Percentiles rank a stretch among this genome's conserved stretches.
phyloP scores from a whole-genome alignment of 2,329 filamentous ascomycete genomes.

The Talaromyces sp. region DNA sequence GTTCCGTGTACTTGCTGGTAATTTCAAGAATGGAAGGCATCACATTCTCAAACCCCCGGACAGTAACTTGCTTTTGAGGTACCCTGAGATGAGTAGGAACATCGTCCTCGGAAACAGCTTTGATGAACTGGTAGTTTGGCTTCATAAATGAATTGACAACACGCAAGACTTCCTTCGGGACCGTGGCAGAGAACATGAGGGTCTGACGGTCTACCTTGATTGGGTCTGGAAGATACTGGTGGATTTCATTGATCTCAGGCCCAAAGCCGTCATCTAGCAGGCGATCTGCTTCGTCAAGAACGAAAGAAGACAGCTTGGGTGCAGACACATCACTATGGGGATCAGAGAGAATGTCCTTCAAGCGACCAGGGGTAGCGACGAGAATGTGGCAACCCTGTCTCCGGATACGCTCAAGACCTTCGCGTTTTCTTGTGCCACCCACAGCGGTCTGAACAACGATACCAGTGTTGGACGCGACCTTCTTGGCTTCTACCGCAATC shows the following conservation, averaged over 20 bases:
- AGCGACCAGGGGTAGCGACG: slow-evolving; percentile 82
- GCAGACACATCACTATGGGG: slow-evolving; percentile 58
- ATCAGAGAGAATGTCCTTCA: slow-evolving; percentile 76
- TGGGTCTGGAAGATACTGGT: slow-evolving; percentile 58
- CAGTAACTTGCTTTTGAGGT: slow-evolving; percentile 68
- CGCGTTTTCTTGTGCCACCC: slow-evolving; percentile 75
- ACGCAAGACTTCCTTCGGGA: slow-evolving; percentile 74
- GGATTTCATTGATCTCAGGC: slow-evolving; percentile 59
- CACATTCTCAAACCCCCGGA: slow-evolving; percentile 67
- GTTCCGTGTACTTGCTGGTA: slow-evolving; percentile 53
- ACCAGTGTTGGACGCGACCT: slow-evolving; percentile 60
- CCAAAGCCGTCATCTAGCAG: slow-evolving; percentile 65
- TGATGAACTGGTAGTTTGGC: slow-evolving; percentile 78
- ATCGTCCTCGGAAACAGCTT: slow-evolving; percentile 80
- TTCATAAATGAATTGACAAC: slow-evolving; percentile 77
- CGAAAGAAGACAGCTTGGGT: slow-evolving; percentile 53
- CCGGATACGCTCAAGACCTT: slow-evolving; percentile 64
- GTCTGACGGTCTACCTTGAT: slow-evolving; percentile 70
- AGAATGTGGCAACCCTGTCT: slow-evolving; percentile 78
- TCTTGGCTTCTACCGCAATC: slow-evolving; percentile 66
- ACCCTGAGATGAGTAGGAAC: slow-evolving; percentile 78
- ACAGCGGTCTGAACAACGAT: slow-evolving; percentile 75
- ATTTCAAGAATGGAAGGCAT: slow-evolving; percentile 76
- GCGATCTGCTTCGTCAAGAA: slow-evolving; percentile 64
- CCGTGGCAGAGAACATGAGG: slow-evolving; percentile 91